Percentiles rank a stretch among this genome's conserved stretches.
Conservation (phyloP, 208 protist species). For the Acanthamoeba culbertsoni region DNA sequence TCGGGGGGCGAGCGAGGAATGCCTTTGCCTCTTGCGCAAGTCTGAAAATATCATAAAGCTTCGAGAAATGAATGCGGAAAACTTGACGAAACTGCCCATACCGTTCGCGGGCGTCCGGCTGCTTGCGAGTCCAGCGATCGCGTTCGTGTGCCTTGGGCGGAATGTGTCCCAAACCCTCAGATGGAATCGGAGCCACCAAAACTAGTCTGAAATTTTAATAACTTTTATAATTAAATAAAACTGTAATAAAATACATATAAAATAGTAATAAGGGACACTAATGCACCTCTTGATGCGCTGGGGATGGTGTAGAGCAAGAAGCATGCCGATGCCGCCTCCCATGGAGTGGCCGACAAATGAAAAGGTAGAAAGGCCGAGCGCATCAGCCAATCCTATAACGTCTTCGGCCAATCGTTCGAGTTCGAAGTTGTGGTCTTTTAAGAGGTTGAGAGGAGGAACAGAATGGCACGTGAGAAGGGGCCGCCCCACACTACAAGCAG, state of each 20-base stretch:
- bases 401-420: not conserved
- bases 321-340: conserved; percentile 40
- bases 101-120: not conserved
- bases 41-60: not conserved
- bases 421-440: not conserved
- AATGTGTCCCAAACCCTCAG: not conserved
- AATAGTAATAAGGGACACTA: too few relatives aligned
- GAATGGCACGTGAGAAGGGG: not conserved
- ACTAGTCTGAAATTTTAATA: not conserved
- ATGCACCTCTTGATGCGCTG: not conserved
- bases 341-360: conserved; percentile 9
- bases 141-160: conserved; percentile 1
- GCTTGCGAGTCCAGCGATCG: not conserved
- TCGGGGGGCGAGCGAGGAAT: not conserved
- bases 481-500: too few relatives aligned
- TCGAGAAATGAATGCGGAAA: not conserved
- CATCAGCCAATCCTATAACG: conserved; percentile 14
- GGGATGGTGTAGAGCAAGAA: not conserved
- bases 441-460: not conserved
- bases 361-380: not conserved
- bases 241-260: too few relatives aligned
- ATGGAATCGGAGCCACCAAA: not conserved
- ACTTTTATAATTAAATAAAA: too few relatives aligned
- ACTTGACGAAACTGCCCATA: not conserved
- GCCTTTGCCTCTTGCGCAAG: not conserved